Percentiles rank a stretch among this genome's conserved stretches.
Evolutionary conservation across 2,329 filamentous ascomycete genomes (phyloP).

Genomic region (Nigrospora osmanthi): DNA sequence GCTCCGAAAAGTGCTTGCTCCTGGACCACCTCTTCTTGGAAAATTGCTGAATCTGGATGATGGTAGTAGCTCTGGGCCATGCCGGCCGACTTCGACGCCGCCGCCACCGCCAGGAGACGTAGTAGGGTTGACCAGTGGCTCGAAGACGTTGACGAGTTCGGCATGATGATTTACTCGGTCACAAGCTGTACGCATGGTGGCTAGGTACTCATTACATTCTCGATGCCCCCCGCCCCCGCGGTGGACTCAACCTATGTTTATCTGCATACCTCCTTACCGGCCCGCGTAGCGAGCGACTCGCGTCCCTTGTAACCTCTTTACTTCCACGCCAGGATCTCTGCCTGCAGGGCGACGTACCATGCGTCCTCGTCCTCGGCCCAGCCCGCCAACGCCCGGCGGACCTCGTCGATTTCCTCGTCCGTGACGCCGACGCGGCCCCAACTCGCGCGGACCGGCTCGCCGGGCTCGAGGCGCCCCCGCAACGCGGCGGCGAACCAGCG

Average conservation of each 20-base stretch:
- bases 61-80: slow-evolving; percentile 42
- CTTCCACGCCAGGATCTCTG: slow-evolving; percentile 32
- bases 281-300: no score
- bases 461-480: slow-evolving; percentile 15
- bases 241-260: no score
- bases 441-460: slow-evolving; percentile 22
- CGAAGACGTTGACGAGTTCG: slow-evolving; percentile 42
- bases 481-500: slow-evolving; percentile 18
- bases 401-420: slow-evolving; percentile 25
- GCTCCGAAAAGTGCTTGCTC: no score
- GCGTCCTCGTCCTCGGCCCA: slow-evolving; percentile 29
- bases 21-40: no score
- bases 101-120: slow-evolving; percentile 19
- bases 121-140: slow-evolving; percentile 40
- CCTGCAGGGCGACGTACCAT: slow-evolving; percentile 25
- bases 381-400: slow-evolving; percentile 15
- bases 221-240: no score
- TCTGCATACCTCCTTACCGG: no score
- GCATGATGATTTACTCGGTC: slow-evolving; percentile 43
- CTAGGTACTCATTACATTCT: slow-evolving; percentile 6
- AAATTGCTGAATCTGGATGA: no score
- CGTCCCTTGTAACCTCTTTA: slow-evolving; percentile 7
- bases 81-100: slow-evolving; percentile 20
- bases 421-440: slow-evolving; percentile 27
- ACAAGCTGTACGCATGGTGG: slow-evolving; percentile 35